Evolutionary conservation across 1,284 basidiomycete genomes (phyloP).

Genomic region (Malassezia furfur): DNA sequence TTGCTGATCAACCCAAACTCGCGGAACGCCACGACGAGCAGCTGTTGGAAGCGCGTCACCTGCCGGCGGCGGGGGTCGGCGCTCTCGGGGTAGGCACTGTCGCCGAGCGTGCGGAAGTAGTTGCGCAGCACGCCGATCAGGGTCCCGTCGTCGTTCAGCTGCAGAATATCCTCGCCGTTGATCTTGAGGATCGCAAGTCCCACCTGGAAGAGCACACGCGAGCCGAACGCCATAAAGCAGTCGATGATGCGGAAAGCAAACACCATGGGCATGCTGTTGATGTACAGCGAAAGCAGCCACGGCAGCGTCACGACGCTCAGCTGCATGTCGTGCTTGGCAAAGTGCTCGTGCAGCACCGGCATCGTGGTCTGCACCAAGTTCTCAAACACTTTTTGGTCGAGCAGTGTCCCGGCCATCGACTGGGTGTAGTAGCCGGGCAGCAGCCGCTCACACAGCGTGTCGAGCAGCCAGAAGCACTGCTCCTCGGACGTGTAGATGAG

Average conservation of each 20-base stretch:
- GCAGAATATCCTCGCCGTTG: conserved; percentile 86
- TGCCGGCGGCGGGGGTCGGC: conserved; percentile 79
- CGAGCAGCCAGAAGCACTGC: conserved; percentile 94
- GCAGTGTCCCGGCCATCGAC: conserved; percentile 94
- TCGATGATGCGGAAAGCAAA: conserved; percentile 98
- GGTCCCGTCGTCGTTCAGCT: conserved; percentile 91
- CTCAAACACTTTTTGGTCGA: conserved; percentile 97
- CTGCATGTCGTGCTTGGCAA: conserved; percentile 82
- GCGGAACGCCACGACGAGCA: conserved; percentile 54
- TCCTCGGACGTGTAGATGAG: conserved; percentile 98
- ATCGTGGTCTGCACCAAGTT: conserved; percentile 73
- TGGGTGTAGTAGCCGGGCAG: conserved; percentile 97
- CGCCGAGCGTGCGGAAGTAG: conserved; percentile 86
- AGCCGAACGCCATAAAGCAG: conserved; percentile 98
- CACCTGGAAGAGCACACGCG: conserved; percentile 94
- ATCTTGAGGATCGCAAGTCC: conserved; percentile 92
- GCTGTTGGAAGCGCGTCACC: conserved; percentile 95
- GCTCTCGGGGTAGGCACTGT: conserved; percentile 86
- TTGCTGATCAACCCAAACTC: conserved; percentile 95
- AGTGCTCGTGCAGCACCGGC: conserved; percentile 82
- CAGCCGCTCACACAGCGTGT: conserved; percentile 86
- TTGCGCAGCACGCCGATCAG: conserved; percentile 64
- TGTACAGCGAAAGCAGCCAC: conserved; percentile 83
- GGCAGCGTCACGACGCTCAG: conserved; percentile 91
- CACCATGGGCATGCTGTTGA: conserved; percentile 98